phyloP scores from a whole-genome alignment of 805 yeast genomes.

The Yamadazyma akitaensis region DNA sequence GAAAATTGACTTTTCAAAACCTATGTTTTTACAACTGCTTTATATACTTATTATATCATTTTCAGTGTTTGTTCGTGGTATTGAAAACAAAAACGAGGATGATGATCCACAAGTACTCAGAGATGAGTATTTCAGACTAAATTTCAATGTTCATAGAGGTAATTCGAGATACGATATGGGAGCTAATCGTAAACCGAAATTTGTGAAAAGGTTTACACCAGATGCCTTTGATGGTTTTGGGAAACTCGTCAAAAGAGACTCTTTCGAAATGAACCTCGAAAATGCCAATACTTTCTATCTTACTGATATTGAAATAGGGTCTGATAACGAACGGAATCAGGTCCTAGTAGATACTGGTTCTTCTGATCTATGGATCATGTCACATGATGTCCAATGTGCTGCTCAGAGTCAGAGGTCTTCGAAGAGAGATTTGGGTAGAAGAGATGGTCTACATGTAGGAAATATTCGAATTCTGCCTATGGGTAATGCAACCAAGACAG shows the following conservation, averaged over 20 bases:
- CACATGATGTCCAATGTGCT: slow-evolving; percentile 25
- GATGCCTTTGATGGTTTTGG: slow-evolving; percentile 1
- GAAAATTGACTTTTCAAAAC: too few species aligned
- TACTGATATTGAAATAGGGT: slow-evolving; percentile 28
- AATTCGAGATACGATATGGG: slow-evolving; percentile 9
- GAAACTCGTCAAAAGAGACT: slow-evolving; percentile 9
- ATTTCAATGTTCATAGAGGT: slow-evolving; percentile 14
- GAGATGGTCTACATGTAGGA: slow-evolving; percentile 12
- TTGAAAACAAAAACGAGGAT: not conserved
- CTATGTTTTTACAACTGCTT: too few species aligned
- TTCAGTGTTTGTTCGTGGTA: too few species aligned
- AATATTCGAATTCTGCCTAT: not conserved
- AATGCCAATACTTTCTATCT: slow-evolving; percentile 30
- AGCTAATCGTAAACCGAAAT: slow-evolving; percentile 3
- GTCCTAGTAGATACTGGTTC: slow-evolving; percentile 43
- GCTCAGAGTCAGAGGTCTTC: not conserved
- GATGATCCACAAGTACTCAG: not conserved
- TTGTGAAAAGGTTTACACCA: slow-evolving; percentile 1
- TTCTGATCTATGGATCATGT: slow-evolving; percentile 42
- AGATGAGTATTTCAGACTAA: slow-evolving; percentile 8
- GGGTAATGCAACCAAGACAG: not conserved
- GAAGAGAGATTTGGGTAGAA: slow-evolving; percentile 1
- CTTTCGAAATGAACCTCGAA: slow-evolving; percentile 12
- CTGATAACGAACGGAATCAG: slow-evolving; percentile 22
- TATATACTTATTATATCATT: not conserved